phyloP scores from a whole-genome alignment of 2,329 filamentous ascomycete species.

The Fusarium compactum region DNA sequence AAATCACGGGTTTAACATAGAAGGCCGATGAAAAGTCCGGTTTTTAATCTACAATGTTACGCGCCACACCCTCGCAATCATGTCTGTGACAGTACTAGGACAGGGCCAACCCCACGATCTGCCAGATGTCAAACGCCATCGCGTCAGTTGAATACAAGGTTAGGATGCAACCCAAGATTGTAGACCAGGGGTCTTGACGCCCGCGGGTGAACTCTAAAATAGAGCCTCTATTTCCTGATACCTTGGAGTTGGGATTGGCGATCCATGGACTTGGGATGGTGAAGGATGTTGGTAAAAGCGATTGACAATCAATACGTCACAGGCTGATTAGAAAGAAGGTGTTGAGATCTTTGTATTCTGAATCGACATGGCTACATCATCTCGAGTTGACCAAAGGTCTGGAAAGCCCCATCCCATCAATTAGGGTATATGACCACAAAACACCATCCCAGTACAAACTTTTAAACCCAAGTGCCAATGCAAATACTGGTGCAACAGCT shows the following conservation, averaged over 20 bases:
- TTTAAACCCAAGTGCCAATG: not conserved
- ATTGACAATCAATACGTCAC: constrained; percentile 12
- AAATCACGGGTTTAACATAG: constrained; percentile 3
- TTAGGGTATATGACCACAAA: constrained; percentile 44
- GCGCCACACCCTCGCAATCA: not conserved
- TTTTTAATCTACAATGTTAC: not conserved
- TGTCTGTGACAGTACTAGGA: not conserved
- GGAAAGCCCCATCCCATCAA: constrained; percentile 26
- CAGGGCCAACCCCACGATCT: constrained; percentile 1
- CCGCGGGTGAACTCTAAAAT: constrained; percentile 7
- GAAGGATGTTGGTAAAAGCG: not conserved
- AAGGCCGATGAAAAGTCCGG: not conserved
- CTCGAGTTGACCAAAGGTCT: constrained; percentile 19
- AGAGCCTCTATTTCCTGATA: not conserved
- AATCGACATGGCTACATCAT: constrained; percentile 38
- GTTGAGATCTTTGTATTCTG: constrained; percentile 16
- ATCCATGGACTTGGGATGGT: constrained; percentile 11
- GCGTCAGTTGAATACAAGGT: constrained; percentile 8
- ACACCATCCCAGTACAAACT: constrained; percentile 19
- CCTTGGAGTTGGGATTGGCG: constrained; percentile 1
- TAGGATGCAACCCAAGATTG: not conserved
- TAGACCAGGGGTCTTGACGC: constrained; percentile 3
- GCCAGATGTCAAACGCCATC: constrained; percentile 10
- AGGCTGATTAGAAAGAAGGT: not conserved
- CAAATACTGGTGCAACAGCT: not conserved